phyloP scores from a whole-genome alignment of 2,329 filamentous ascomycete genomes.

The Sporothrix euskadiensis region DNA sequence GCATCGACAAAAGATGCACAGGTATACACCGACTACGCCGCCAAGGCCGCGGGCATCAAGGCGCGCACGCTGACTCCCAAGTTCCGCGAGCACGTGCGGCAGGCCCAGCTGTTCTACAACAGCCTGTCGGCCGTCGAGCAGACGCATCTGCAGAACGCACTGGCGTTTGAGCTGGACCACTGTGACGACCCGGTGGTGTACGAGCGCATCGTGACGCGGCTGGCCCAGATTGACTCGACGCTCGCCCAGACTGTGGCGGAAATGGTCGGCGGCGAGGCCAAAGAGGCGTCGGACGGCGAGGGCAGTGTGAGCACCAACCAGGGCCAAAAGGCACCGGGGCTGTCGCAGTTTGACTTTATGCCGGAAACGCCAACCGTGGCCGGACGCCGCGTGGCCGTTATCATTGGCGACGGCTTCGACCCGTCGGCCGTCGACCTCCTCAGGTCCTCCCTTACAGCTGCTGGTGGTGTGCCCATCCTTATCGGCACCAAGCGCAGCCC shows the following conservation, averaged over 20 bases:
- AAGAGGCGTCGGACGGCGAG: background rate
- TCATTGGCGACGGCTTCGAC: conserved; percentile 4
- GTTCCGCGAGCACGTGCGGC: conserved; percentile 74
- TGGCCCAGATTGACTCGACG: conserved; percentile 70
- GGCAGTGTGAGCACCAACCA: background rate
- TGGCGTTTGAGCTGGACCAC: conserved; percentile 74
- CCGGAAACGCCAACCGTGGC: background rate
- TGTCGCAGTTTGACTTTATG: conserved; percentile 5
- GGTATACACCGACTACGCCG: conserved; percentile 69
- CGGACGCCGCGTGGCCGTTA: background rate
- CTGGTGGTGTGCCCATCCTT: background rate
- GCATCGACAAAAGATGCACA: conserved; percentile 48
- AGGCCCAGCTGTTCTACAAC: conserved; percentile 83
- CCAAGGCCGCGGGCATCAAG: conserved; percentile 70
- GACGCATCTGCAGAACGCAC: conserved; percentile 59
- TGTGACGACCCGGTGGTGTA: conserved; percentile 79
- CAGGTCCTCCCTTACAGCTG: background rate
- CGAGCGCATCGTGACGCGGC: conserved; percentile 64
- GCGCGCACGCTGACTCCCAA: conserved; percentile 67
- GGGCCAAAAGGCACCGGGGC: background rate
- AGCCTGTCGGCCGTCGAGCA: conserved; percentile 69
- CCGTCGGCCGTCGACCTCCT: background rate
- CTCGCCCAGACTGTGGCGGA: conserved; percentile 42
- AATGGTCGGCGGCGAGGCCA: conserved; percentile 1
- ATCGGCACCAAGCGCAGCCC: background rate